These are phyloP conservation scores for Metschnikowia kofuensis DNA, from an alignment of 805 yeast species.

Conservation along the genomic window DNA sequence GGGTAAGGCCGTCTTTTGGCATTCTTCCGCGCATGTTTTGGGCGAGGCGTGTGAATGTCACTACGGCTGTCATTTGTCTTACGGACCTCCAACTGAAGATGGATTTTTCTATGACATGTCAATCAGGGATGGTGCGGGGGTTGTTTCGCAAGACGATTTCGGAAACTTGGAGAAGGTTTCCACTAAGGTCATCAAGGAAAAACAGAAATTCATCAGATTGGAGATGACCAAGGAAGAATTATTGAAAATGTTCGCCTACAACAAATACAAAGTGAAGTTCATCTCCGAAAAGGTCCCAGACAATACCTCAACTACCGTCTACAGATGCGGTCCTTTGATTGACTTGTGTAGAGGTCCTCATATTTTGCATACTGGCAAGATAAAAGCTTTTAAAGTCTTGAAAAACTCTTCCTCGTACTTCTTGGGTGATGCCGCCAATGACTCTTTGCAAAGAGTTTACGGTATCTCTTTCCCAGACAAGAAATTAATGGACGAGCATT, in stretches of 20 bases:
- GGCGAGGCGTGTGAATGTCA: slow-evolving; percentile 99
- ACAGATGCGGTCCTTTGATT: slow-evolving; percentile 95
- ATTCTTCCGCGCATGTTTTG: slow-evolving; percentile 94
- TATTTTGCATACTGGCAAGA: slow-evolving; percentile 94
- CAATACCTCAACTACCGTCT: slow-evolving; percentile 93
- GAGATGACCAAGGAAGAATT: slow-evolving; percentile 89
- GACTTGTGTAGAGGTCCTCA: slow-evolving; percentile 98
- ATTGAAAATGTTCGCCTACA: slow-evolving; percentile 89
- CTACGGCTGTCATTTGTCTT: slow-evolving; percentile 82
- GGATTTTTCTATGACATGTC: slow-evolving; percentile 98
- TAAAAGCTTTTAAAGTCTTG: slow-evolving; percentile 89
- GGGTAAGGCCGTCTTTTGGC: slow-evolving; percentile 97
- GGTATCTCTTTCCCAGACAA: slow-evolving; percentile 99
- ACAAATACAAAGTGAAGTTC: slow-evolving; percentile 89
- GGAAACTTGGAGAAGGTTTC: slow-evolving; percentile 80
- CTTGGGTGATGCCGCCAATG: slow-evolving; percentile 88
- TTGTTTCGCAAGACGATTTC: slow-evolving; percentile 80
- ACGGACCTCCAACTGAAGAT: slow-evolving; percentile 96
- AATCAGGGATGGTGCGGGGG: slow-evolving; percentile 65
- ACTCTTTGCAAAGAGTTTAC: slow-evolving; percentile 93
- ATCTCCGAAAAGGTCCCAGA: slow-evolving; percentile 90
- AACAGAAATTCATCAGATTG: slow-evolving; percentile 92
- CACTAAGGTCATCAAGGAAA: slow-evolving; percentile 87
- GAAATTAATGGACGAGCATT: slow-evolving; percentile 89
- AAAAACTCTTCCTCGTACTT: slow-evolving; percentile 96